Base-by-base conservation (phyloP, 1,284 basidiomycete genomes). In the Trichosporon coremiiforme region DNA sequence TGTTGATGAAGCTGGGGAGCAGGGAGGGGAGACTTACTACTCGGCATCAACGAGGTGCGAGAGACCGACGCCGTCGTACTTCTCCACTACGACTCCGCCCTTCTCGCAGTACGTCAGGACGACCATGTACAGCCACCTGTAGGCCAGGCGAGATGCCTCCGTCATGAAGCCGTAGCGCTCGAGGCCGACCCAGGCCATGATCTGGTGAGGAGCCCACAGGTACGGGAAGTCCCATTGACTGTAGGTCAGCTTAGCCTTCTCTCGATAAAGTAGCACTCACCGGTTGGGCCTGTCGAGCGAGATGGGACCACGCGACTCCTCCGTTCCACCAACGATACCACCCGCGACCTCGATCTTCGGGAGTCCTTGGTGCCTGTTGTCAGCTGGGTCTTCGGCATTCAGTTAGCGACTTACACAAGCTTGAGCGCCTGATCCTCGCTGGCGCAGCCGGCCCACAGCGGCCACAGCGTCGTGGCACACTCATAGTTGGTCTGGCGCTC, bases 11-110 rank as follows among this genome's bases (percentile, higher is more conserved):
- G n/a, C 62, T 31, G 62, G 6, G 29, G 33, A 17, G 60, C 3
- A 36, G 33, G 12, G 20, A 60, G 13, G n/a, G 64, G 17, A 10
- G 13, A 74, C 80, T 77, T 66, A 81, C 80, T 98, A 98, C 85
- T 99, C 96, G 60, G 96, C 96, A 79, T 96, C 95, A 4, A 99
- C 95, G 71, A 98, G 87, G 84, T 98, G 95, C 2, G 93, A 95
- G 22, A 96, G 87, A 80, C 91, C 92, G 75, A 98, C 96, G 0
- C 95, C 96, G 78, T 99, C 95, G 80, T 98, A 98, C 90, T 98
- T 98, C 85, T 98, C 95, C 0, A 95, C 94, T 2, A 98, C 95
- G 50, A 97, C 92, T 15, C 95, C 95, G 80, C 98, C 98, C 84
- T 97, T 97, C 84, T 98, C 94, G 68, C 95, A 93, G 66, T 85